A percentile compares a stretch with the other conserved stretches of the same genome.
phyloP scores from a whole-genome alignment of 2,329 filamentous ascomycete genomes.

The Elsinoe australis region DNA sequence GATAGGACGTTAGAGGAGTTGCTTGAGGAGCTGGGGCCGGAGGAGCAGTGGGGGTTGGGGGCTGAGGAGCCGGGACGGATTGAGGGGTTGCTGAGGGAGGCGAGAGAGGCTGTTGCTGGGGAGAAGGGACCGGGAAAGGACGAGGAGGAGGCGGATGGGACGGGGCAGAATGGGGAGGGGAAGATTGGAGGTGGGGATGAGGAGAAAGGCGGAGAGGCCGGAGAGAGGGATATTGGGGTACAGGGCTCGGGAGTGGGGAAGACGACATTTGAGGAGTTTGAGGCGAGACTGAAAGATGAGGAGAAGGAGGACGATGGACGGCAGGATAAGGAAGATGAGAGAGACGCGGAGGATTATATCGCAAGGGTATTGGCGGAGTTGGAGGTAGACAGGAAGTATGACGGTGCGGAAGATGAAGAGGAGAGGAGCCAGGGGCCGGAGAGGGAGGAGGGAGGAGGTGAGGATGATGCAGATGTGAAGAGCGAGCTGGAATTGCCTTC shows the following conservation, averaged over 20 bases:
- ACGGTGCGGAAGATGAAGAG: conserved; percentile 20
- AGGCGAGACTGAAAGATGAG: conserved; percentile 6
- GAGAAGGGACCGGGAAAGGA: conserved; percentile 21
- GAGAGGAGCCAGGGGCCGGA: conserved; percentile 9
- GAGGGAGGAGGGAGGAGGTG: not conserved
- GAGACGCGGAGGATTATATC: conserved; percentile 42
- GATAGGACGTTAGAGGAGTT: conserved; percentile 43
- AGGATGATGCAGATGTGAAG: conserved; percentile 17
- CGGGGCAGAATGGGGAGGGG: not conserved
- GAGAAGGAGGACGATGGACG: conserved; percentile 18
- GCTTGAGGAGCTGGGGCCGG: conserved; percentile 35
- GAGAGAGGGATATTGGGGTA: conserved; percentile 1
- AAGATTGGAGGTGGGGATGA: conserved; percentile 14
- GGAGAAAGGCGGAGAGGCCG: conserved; percentile 1
- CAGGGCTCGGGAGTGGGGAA: not conserved
- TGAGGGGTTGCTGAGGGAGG: conserved; percentile 35
- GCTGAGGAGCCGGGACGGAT: conserved; percentile 37
- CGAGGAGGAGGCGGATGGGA: conserved; percentile 23
- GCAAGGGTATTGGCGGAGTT: conserved; percentile 41
- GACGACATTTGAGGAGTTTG: conserved; percentile 1
- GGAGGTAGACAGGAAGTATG: conserved; percentile 37
- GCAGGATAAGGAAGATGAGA: conserved; percentile 29
- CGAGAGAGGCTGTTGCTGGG: conserved; percentile 34
- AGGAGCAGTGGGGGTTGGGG: conserved; percentile 36
- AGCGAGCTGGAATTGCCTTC: conserved; percentile 26